Evolutionary conservation across 352 stramenopile genomes (phyloP), one percentile per base, ranked within the genome.

Genomic region (Globisporangium carolinianum): DNA sequence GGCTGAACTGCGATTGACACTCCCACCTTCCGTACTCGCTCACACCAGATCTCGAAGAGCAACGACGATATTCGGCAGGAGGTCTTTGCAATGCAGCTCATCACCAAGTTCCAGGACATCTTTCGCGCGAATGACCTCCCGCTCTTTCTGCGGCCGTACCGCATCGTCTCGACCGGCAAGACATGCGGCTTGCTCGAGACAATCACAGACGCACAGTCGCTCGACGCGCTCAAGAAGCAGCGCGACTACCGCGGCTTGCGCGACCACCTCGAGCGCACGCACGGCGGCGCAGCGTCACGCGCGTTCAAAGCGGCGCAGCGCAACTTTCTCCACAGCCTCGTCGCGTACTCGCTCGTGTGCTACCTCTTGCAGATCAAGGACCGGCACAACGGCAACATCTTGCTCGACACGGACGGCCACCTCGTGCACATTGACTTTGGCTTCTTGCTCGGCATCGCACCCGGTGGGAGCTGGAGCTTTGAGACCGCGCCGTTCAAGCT

Each of bases 351-450:
- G 24, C 58, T 87, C 24, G 75, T 89, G 11, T 96, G 79, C 65
- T 97, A 97, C 63, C 64, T 97, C 51, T 72, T 97, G 24, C 76
- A 94, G 69, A 89, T 97, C 65, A 98, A 98, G 75, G 91, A 98
- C 66, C 79, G 92, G 11, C 95, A 98, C 76, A 99, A 99, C 66
- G 96, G 93, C 14, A 98, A 99, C 57, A 97, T 98, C 56, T 67
- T 98, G 53, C 73, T 98, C 38, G 90, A 98, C 64, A 79, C 65
- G 17, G 57, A 90, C 48, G 93, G 92, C 0, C 83, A 97, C 57
- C 60, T 98, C 36, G 83, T 98, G 43, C 96, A 98, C 78, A 99
- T 98, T 57, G 96, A 99, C 73, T 99, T 98, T 71, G 96, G 96
- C 5, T 98, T 98, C 63, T 85, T 98, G 46, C 78, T 99, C 5